Percentiles rank a stretch among this genome's conserved stretches.
Evolutionary conservation across 2,329 filamentous ascomycete genomes (phyloP).

Genomic region (Xylariales sp.): DNA sequence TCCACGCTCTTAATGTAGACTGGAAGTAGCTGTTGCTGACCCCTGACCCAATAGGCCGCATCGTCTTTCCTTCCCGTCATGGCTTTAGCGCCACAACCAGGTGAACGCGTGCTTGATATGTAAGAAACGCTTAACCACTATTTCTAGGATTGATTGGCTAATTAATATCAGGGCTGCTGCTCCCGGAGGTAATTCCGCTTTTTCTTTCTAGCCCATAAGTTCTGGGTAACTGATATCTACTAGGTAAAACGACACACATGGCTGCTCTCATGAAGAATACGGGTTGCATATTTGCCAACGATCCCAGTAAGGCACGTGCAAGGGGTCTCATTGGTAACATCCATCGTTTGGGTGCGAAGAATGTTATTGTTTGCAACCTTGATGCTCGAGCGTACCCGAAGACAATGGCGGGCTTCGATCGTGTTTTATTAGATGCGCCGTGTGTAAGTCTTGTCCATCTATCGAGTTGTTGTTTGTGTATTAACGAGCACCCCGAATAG

Average conservation of each 20-base stretch:
- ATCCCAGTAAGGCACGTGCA: conserved; percentile 86
- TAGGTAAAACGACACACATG: conserved; percentile 92
- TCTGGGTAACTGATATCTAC: no score
- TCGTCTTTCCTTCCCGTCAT: conserved; percentile 97
- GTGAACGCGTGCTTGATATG: conserved; percentile 89
- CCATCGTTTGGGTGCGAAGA: conserved; percentile 87
- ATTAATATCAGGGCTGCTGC: no score
- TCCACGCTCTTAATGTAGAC: no score
- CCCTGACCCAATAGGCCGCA: no score
- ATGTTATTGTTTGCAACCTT: conserved; percentile 93
- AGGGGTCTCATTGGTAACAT: conserved; percentile 99
- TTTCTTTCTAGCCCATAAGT: no score
- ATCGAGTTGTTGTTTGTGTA: no score
- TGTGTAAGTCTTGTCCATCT: no score
- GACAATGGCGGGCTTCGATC: conserved; percentile 92
- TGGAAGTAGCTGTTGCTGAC: no score
- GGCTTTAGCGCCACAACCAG: conserved; percentile 89
- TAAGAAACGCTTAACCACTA: no score
- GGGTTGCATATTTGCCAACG: conserved; percentile 91
- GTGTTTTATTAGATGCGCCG: conserved; percentile 88
- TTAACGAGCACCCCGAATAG: no score
- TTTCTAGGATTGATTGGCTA: no score
- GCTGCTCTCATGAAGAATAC: conserved; percentile 98
- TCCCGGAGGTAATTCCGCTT: no score
- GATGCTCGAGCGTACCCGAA: conserved; percentile 91